Conservation (phyloP, 2,329 filamentous ascomycete species). For the Aspergillus sp. region DNA sequence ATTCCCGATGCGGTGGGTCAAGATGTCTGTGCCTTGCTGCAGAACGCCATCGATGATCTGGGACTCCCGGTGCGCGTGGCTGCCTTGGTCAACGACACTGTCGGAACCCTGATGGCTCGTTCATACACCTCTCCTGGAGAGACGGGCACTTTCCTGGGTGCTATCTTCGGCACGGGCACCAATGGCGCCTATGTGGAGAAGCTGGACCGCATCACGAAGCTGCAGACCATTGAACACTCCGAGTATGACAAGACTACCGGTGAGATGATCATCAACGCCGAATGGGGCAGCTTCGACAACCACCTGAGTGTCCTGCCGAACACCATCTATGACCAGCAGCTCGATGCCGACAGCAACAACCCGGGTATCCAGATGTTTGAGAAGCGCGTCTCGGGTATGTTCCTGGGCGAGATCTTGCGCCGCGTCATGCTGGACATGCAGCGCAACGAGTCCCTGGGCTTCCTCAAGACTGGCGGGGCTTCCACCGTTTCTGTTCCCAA, state of each 20-base stretch:
- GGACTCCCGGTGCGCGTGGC: constrained; percentile 90
- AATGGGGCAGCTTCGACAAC: constrained; percentile 99
- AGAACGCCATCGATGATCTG: constrained; percentile 84
- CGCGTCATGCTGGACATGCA: constrained; percentile 73
- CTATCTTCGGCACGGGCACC: constrained; percentile 96
- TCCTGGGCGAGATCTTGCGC: constrained; percentile 89
- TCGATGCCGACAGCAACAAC: constrained; percentile 82
- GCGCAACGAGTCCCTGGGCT: constrained; percentile 63
- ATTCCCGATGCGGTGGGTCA: constrained; percentile 92
- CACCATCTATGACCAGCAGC: constrained; percentile 75
- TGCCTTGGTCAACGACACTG: constrained; percentile 94
- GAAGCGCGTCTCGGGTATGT: constrained; percentile 98
- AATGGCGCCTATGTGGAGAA: constrained; percentile 98
- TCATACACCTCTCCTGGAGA: constrained; percentile 92
- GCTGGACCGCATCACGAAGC: constrained; percentile 79
- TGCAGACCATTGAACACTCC: constrained; percentile 55
- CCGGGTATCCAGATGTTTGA: constrained; percentile 98
- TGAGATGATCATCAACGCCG: constrained; percentile 96
- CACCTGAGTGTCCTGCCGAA: constrained; percentile 82
- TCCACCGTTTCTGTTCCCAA: constrained; percentile 70
- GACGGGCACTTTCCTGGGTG: constrained; percentile 83
- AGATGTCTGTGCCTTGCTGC: constrained; percentile 88
- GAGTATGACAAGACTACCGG: constrained; percentile 76
- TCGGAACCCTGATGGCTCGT: constrained; percentile 95
- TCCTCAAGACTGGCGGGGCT: constrained; percentile 76